These are phyloP conservation scores for Alternaria arborescens DNA, from an alignment of 2,329 filamentous ascomycete species.

Conservation along the genomic window DNA sequence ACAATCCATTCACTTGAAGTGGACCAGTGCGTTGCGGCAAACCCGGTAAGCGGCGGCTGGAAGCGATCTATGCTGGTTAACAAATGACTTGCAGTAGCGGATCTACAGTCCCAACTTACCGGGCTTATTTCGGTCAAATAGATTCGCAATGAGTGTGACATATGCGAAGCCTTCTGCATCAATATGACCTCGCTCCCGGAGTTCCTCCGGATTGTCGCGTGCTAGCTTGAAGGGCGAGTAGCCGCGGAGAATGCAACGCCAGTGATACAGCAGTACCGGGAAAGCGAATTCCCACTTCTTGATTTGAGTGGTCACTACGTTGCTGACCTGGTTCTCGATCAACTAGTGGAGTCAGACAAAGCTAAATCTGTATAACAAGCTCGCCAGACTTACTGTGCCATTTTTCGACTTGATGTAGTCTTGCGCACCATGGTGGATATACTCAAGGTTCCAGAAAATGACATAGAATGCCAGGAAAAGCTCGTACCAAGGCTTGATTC, in stretches of 20 bases:
- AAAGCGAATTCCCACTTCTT: slow-evolving; percentile 48
- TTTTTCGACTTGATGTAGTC: slow-evolving; percentile 48
- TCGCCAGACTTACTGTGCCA: slow-evolving; percentile 42
- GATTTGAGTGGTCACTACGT: slow-evolving; percentile 44
- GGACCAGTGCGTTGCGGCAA: slow-evolving; percentile 34
- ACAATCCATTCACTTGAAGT: slow-evolving; percentile 45
- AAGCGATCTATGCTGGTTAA: slow-evolving; percentile 34
- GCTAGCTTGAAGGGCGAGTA: slow-evolving; percentile 47
- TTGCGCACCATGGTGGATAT: slow-evolving; percentile 45
- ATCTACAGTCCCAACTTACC: slow-evolving; percentile 29
- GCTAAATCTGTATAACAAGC: not conserved
- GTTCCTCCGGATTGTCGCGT: slow-evolving; percentile 46
- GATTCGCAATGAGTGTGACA: slow-evolving; percentile 34
- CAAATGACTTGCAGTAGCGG: slow-evolving; percentile 13
- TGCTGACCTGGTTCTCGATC: slow-evolving; percentile 44
- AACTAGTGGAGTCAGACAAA: slow-evolving; percentile 33
- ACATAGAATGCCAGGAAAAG: slow-evolving; percentile 48
- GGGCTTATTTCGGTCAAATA: slow-evolving; percentile 36
- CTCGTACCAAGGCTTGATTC: slow-evolving; percentile 51
- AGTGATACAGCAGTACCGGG: slow-evolving; percentile 44
- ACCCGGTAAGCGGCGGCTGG: slow-evolving; percentile 40
- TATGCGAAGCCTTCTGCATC: slow-evolving; percentile 44
- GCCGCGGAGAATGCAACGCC: slow-evolving; percentile 42
- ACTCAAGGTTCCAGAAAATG: slow-evolving; percentile 49
- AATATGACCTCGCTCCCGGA: slow-evolving; percentile 40